These are phyloP conservation scores for Leccinum longicurvipes DNA, from an alignment of 768 basidiomycete species.

Conservation along the genomic window DNA sequence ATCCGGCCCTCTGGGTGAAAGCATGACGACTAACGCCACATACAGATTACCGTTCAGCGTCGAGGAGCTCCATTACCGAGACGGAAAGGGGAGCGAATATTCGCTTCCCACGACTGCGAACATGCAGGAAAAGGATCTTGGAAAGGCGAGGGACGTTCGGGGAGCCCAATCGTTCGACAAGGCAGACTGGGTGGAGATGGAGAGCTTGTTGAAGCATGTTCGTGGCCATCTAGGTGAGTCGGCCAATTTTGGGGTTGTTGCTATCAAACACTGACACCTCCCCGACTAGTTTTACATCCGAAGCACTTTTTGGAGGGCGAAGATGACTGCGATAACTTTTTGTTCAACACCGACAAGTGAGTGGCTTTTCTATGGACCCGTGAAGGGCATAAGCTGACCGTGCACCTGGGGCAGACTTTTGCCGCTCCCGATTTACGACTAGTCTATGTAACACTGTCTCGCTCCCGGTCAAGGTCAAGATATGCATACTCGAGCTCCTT, in stretches of 20 bases:
- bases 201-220: constrained; percentile 67
- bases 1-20: constrained; percentile 10
- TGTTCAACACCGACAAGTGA: constrained; percentile 85
- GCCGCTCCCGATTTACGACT: constrained; percentile 75
- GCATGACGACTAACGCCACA: too few species aligned
- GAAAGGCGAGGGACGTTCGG: constrained; percentile 37
- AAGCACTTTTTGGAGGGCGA: constrained; percentile 91
- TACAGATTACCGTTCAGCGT: too few species aligned
- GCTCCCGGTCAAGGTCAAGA: background rate
- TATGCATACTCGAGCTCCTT: background rate
- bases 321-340: constrained; percentile 86
- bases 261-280: background rate
- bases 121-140: constrained; percentile 37
- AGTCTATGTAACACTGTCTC: constrained; percentile 1
- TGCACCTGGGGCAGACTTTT: constrained; percentile 40
- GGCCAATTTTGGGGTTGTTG: background rate
- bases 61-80: constrained; percentile 18
- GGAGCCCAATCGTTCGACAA: constrained; percentile 73
- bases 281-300: constrained; percentile 72
- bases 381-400: constrained; percentile 6
- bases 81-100: constrained; percentile 22
- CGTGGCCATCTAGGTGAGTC: constrained; percentile 83
- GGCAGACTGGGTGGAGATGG: constrained; percentile 89
- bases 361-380: constrained; percentile 11
- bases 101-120: constrained; percentile 20